Evolutionary conservation across 495 filamentous ascomycete genomes (phyloP).

Genomic region (Daldinia concentrica): DNA sequence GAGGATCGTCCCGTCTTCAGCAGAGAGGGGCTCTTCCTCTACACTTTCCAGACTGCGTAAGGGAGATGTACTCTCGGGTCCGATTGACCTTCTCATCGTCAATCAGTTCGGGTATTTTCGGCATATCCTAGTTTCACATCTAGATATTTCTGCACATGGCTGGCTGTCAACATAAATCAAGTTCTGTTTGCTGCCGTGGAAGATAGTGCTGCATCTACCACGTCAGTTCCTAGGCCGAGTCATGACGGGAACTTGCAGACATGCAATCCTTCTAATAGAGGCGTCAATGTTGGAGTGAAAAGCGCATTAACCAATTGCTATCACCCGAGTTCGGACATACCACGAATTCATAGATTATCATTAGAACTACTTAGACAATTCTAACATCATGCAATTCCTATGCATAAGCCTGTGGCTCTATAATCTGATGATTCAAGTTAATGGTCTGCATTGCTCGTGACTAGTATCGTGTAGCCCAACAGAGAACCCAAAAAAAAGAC

Average conservation of each 20-base stretch:
- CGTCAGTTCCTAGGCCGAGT: slow-evolving; percentile 2
- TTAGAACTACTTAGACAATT: slow-evolving; percentile 1
- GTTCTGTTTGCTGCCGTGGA: neutral
- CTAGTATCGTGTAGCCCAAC: neutral
- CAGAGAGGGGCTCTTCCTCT: slow-evolving; percentile 71
- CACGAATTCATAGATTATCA: neutral
- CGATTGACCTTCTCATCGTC: neutral
- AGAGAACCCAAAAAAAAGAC: neutral
- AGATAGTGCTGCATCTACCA: neutral
- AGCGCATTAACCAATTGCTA: slow-evolving; percentile 4
- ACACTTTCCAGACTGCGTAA: slow-evolving; percentile 55
- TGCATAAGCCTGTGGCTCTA: slow-evolving; percentile 7
- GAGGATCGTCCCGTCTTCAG: slow-evolving; percentile 67
- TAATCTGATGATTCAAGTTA: neutral
- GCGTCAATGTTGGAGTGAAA: slow-evolving; percentile 8
- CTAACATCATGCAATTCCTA: neutral
- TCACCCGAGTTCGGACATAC: slow-evolving; percentile 7
- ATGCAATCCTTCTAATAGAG: neutral
- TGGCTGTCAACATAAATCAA: neutral
- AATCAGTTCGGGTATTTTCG: neutral
- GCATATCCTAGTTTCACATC: neutral
- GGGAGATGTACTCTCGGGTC: too few relatives aligned
- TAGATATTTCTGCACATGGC: neutral
- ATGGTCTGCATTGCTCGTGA: neutral
- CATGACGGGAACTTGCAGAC: slow-evolving; percentile 26